These are phyloP conservation scores for Beauveria sp. DNA, from an alignment of 2,329 filamentous ascomycete species.

Conservation along the genomic window DNA sequence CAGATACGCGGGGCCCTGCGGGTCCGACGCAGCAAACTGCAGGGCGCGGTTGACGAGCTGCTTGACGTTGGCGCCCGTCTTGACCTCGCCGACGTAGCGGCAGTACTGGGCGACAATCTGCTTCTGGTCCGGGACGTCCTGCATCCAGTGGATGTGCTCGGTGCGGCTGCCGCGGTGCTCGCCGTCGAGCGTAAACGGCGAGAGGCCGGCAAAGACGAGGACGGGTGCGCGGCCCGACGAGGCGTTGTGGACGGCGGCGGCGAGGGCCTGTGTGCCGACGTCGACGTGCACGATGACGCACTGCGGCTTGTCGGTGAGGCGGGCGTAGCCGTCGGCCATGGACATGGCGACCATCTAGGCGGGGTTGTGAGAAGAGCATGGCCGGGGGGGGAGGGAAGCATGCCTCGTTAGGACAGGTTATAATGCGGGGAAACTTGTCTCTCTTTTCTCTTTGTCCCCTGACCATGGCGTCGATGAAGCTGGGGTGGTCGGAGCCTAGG, in stretches of 20 bases:
- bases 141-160: constrained; percentile 83
- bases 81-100: constrained; percentile 74
- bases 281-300: constrained; percentile 76
- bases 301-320: constrained; percentile 64
- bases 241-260: constrained; percentile 72
- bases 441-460: constrained; percentile 63
- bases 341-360: constrained; percentile 73
- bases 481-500: constrained; percentile 65
- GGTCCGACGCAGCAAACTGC: constrained; percentile 71
- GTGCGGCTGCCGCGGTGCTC: constrained; percentile 71
- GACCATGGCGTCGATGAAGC: constrained; percentile 73
- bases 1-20: constrained; percentile 73
- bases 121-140: constrained; percentile 76
- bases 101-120: constrained; percentile 80
- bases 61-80: constrained; percentile 78
- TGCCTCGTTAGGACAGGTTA: constrained; percentile 76
- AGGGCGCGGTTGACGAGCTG: constrained; percentile 81
- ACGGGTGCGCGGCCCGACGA: constrained; percentile 67
- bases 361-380: neutral
- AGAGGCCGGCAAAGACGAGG: constrained; percentile 70
- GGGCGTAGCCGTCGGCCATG: constrained; percentile 75
- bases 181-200: constrained; percentile 69
- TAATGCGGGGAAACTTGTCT: constrained; percentile 60
- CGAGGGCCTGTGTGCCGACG: constrained; percentile 72
- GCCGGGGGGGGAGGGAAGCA: neutral